phyloP scores from a whole-genome alignment of 805 yeast genomes.

The Naumovozyma castellii region DNA sequence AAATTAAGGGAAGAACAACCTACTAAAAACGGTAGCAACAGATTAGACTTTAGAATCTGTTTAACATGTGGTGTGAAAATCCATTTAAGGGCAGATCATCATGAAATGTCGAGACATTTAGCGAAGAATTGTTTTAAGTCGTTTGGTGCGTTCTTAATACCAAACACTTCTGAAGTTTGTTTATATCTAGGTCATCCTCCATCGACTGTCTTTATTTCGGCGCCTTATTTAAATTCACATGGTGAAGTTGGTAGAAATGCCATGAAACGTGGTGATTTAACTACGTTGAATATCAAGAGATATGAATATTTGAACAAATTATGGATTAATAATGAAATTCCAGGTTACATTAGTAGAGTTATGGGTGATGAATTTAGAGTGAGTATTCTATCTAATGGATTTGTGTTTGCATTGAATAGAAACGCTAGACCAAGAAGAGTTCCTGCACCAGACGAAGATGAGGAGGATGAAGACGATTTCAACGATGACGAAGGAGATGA shows the following conservation, averaged over 20 bases:
- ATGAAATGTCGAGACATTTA: conserved; percentile 26
- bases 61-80: conserved; percentile 38
- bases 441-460: conserved; percentile 13
- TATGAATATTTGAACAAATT: conserved; percentile 46
- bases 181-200: conserved; percentile 28
- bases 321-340: conserved; percentile 55
- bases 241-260: conserved; percentile 62
- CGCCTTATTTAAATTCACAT: conserved; percentile 65
- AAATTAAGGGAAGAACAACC: conserved; percentile 25
- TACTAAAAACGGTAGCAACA: conserved; percentile 21
- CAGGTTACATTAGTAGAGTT: conserved; percentile 37
- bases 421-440: conserved; percentile 19
- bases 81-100: conserved; percentile 25
- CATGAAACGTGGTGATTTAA: conserved; percentile 45
- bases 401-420: conserved; percentile 20
- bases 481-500: conserved; percentile 16
- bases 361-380: conserved; percentile 30
- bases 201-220: conserved; percentile 34
- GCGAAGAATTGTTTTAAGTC: conserved; percentile 25
- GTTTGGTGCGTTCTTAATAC: conserved; percentile 31
- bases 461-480: conserved; percentile 18
- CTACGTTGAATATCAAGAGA: conserved; percentile 43
- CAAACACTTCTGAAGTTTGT: conserved; percentile 29
- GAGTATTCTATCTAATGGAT: conserved; percentile 21
- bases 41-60: conserved; percentile 39